These are phyloP conservation scores for Capillidium heterosporum DNA, from an alignment of 371 early-diverging fungal species.

Conservation along the genomic window DNA sequence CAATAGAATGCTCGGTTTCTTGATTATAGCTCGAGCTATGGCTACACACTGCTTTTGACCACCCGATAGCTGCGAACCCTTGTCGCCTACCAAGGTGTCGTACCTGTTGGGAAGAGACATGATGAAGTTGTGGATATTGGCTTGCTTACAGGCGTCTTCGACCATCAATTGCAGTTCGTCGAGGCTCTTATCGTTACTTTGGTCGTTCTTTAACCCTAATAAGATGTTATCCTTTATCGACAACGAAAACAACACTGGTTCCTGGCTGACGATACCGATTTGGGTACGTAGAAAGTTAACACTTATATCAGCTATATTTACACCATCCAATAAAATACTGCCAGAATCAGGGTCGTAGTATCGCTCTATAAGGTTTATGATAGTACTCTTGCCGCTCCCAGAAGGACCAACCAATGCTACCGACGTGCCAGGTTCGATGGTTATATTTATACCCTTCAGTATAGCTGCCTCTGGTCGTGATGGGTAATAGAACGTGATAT, in stretches of 20 bases:
- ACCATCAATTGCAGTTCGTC: not conserved
- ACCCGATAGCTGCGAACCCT: constrained; percentile 26
- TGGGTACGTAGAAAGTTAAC: constrained; percentile 28
- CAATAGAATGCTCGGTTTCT: constrained; percentile 50
- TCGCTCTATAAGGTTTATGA: constrained; percentile 37
- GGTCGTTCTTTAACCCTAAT: constrained; percentile 23
- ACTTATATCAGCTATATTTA: constrained; percentile 33
- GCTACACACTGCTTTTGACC: constrained; percentile 21
- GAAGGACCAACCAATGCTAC: constrained; percentile 47
- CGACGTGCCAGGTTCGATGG: constrained; percentile 37
- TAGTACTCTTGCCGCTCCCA: constrained; percentile 42
- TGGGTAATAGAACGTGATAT: too few relatives aligned
- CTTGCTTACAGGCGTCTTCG: constrained; percentile 28
- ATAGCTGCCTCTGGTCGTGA: too few relatives aligned
- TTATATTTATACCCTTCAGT: too few relatives aligned
- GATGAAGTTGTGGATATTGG: constrained; percentile 61
- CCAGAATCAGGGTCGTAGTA: constrained; percentile 43
- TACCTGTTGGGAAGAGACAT: constrained; percentile 46
- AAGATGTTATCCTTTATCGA: constrained; percentile 62
- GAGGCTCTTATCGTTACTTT: constrained; percentile 12
- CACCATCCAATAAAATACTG: constrained; percentile 29
- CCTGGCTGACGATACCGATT: constrained; percentile 57
- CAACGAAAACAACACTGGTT: constrained; percentile 35
- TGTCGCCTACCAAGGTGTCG: constrained; percentile 47
- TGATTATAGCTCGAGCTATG: constrained; percentile 54